Evolutionary conservation across 108 stramenopile species (phyloP).

Genomic region (Cyclotella kingstonii): DNA sequence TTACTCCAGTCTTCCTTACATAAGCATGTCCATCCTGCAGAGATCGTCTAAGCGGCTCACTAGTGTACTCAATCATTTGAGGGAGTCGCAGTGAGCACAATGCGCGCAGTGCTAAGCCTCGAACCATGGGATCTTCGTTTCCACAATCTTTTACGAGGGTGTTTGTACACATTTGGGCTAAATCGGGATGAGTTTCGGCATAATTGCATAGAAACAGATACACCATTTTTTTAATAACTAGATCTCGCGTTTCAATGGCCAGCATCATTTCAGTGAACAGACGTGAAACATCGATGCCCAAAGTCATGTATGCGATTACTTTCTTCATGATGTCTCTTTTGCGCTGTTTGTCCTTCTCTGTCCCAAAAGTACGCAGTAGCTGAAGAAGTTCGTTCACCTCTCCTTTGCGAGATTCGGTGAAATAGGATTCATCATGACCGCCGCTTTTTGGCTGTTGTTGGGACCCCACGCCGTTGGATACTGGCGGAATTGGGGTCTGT

Average conservation of each 20-base stretch:
- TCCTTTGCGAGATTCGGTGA: slow-evolving; percentile 93
- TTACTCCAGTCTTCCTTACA: slow-evolving; percentile 97
- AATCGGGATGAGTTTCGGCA: slow-evolving; percentile 93
- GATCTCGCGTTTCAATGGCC: slow-evolving; percentile 91
- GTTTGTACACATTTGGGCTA: slow-evolving; percentile 99
- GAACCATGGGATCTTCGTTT: slow-evolving; percentile 98
- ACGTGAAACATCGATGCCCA: slow-evolving; percentile 98
- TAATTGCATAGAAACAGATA: slow-evolving; percentile 98
- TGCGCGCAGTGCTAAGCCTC: slow-evolving; percentile 95
- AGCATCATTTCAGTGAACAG: slow-evolving; percentile 99
- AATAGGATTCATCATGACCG: slow-evolving; percentile 80
- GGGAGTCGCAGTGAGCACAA: slow-evolving; percentile 92
- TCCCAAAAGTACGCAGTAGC: slow-evolving; percentile 87
- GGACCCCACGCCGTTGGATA: too few relatives aligned
- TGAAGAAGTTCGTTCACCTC: slow-evolving; percentile 94
- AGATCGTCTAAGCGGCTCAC: slow-evolving; percentile 77
- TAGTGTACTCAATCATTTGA: slow-evolving; percentile 97
- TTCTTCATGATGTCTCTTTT: slow-evolving; percentile 99
- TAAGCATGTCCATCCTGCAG: slow-evolving; percentile 93
- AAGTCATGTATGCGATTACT: slow-evolving; percentile 99
- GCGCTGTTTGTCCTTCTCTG: slow-evolving; percentile 89
- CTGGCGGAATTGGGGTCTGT: too few relatives aligned
- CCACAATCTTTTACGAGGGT: slow-evolving; percentile 96
- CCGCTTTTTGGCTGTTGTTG: not conserved
- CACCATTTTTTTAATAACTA: slow-evolving; percentile 99